phyloP scores from a whole-genome alignment of 805 yeast species.

The Candida manassasensis region DNA sequence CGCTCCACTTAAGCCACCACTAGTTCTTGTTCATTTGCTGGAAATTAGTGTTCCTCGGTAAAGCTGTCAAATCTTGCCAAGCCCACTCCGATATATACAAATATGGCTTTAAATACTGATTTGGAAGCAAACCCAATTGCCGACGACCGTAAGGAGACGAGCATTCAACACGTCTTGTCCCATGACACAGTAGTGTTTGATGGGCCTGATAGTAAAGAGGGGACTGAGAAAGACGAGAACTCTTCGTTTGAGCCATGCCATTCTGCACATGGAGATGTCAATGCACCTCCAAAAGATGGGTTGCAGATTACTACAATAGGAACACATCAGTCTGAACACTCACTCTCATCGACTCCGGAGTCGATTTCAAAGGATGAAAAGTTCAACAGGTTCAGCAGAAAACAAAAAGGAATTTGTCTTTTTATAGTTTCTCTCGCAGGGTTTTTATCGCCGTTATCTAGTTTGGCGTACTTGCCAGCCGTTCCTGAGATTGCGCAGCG shows the following conservation, averaged over 20 bases:
- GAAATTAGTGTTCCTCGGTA: no score
- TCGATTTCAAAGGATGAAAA: constrained; percentile 8
- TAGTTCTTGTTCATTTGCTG: no score
- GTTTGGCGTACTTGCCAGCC: constrained; percentile 48
- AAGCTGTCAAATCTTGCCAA: no score
- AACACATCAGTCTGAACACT: neutral
- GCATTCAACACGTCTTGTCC: neutral
- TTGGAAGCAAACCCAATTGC: neutral
- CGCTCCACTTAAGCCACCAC: no score
- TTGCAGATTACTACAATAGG: neutral
- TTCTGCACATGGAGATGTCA: neutral
- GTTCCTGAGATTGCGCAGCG: constrained; percentile 43
- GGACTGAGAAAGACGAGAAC: neutral
- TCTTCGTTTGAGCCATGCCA: neutral
- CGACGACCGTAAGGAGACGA: neutral
- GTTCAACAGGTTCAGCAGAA: constrained; percentile 11
- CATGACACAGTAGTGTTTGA: neutral
- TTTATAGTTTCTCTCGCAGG: constrained; percentile 21
- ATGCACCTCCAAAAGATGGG: neutral
- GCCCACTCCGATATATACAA: no score
- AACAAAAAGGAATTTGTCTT: constrained; percentile 13
- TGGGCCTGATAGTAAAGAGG: neutral
- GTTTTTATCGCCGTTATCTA: constrained; percentile 42
- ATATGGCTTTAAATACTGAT: neutral
- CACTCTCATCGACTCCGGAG: neutral